Conservation (phyloP, 306 rosid species). For the Lupinus albus region DNA sequence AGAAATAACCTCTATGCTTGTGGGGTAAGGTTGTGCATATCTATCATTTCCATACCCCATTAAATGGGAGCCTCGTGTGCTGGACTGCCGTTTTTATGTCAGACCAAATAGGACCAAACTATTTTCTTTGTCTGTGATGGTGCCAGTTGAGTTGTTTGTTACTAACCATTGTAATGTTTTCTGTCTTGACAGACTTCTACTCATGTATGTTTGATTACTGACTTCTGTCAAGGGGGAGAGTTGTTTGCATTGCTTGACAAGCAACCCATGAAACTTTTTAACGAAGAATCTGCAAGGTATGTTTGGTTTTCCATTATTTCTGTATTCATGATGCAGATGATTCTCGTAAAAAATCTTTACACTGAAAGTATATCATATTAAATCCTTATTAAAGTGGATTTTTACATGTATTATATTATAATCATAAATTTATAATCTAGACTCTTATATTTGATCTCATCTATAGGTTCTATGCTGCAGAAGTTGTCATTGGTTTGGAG, state of each 20-base stretch:
- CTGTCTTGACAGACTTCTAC: conserved; percentile 72
- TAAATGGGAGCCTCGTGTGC: no score
- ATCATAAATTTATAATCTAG: neutral
- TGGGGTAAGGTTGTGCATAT: no score
- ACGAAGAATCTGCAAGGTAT: conserved; percentile 91
- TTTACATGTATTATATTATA: neutral
- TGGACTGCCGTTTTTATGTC: no score
- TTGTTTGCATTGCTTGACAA: conserved; percentile 87
- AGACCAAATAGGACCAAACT: neutral
- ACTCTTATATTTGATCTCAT: conserved; percentile 21
- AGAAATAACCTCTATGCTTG: no score
- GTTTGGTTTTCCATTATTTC: conserved; percentile 24
- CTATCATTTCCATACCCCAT: no score
- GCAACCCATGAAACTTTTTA: conserved; percentile 88
- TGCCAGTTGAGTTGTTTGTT: neutral
- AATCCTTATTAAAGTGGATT: neutral
- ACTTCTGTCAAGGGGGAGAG: conserved; percentile 90
- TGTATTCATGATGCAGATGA: neutral
- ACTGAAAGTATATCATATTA: no score
- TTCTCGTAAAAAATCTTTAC: neutral
- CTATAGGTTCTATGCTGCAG: conserved; percentile 90
- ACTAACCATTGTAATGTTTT: conserved; percentile 34
- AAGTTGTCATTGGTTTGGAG: conserved; percentile 87
- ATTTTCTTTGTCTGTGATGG: neutral
- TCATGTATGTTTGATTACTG: conserved; percentile 92